Base-by-base conservation (phyloP, 2,329 filamentous ascomycete genomes). In the Emmonsiellopsis sp. region DNA sequence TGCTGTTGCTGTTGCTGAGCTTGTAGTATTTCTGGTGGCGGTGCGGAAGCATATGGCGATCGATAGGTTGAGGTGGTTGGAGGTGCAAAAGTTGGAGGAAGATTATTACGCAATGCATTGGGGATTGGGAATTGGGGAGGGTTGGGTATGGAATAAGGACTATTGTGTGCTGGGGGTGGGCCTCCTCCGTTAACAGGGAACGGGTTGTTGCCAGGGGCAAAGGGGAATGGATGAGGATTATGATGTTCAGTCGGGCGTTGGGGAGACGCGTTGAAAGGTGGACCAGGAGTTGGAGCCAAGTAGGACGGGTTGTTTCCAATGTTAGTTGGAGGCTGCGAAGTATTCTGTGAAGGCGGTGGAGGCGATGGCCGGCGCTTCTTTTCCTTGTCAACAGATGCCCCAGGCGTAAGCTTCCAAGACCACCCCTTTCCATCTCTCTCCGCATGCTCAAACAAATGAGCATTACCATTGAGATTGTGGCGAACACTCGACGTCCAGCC, bases 401-500 rank as follows among this genome's bases (percentile, higher is more conserved):
- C 77, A 26, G 78, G 76, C 46, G 81, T 78, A 60, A 84, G 76
- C 53, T 78, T 76, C 82, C 82, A 85, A 50, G 81, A 77, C 71
- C 78, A 83, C 46, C 82, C 82, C 66, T 84, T 84, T 52, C 81
- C 82, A 63, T 76, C 75, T 63, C 73, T 79, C 58, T 83, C 80
- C 13, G 78, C 79, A 60, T 83, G 81, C 63, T 78, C 76, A 62
- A 84, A 84, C 47, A 67, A 75, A 71, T 68, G 79, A 63, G 67
- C 79, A 71, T 71, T 83, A 70, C 62, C 79, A 70, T 66, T 76
- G 45, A 85, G 70, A 55, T 85, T 85, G 64, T 85, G 82, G 35
- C 82, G 77, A 38, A 85, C 81, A 70, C 81, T 84, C 35, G 80
- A 84, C 56, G 84, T 82, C 82, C 82, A 85, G 11, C 82, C 82